phyloP scores from a whole-genome alignment of 495 filamentous ascomycete genomes.

The Penicillium pancosmium region DNA sequence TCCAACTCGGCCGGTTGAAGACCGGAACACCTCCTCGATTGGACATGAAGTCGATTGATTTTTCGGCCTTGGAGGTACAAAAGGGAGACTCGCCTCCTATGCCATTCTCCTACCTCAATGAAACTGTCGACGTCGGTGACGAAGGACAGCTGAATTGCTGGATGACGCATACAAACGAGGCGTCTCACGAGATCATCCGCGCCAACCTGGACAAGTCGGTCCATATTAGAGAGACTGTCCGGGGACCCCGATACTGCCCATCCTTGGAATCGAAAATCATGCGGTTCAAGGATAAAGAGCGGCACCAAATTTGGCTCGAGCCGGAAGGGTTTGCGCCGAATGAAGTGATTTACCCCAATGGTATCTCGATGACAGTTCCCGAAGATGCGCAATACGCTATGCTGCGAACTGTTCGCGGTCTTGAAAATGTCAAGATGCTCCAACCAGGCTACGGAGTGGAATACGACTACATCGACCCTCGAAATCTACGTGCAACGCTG shows the following conservation, averaged over 20 bases:
- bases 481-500: constrained; percentile 79
- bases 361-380: constrained; percentile 95
- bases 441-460: constrained; percentile 97
- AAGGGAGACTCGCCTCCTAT: constrained; percentile 80
- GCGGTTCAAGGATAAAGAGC: constrained; percentile 75
- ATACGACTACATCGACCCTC: constrained; percentile 97
- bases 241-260: constrained; percentile 92
- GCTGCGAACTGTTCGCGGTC: constrained; percentile 79
- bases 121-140: constrained; percentile 70
- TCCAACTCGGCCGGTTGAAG: constrained; percentile 88
- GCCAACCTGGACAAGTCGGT: constrained; percentile 89
- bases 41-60: constrained; percentile 82
- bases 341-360: constrained; percentile 93
- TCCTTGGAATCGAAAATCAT: constrained; percentile 95
- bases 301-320: constrained; percentile 93
- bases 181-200: constrained; percentile 81
- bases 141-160: constrained; percentile 75
- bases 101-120: constrained; percentile 91
- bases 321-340: constrained; percentile 88
- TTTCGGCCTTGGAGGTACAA: constrained; percentile 68
- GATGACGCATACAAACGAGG: constrained; percentile 81
- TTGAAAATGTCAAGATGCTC: constrained; percentile 91
- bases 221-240: constrained; percentile 94
- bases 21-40: constrained; percentile 93
- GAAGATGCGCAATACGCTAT: constrained; percentile 81